Evolutionary conservation across 768 basidiomycete species (phyloP), one percentile per base, ranked within the genome.

Genomic region (Suillus decipiens): DNA sequence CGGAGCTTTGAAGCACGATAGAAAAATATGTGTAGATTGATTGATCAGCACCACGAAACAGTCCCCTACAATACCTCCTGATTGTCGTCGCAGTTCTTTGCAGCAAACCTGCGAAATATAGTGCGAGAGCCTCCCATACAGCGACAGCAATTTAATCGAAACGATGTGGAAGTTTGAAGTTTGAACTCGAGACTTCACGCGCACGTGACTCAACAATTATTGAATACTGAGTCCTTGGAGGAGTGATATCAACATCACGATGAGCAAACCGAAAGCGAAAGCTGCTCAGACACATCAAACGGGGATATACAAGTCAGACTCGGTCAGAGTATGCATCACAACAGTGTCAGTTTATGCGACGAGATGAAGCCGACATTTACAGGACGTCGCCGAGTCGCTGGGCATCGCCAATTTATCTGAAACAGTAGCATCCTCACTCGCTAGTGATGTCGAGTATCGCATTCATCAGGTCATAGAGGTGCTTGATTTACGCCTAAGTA

Each of bases 401-500:
- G 88, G 88, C 64, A 87, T 99, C 61, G 78, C 87, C 15, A 88
- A 76, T 54, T 76, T 99, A 47, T 80, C 92, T 2, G 93, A 96
- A 59, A 72, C 82, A 3, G 91, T 97, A 31, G 91, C 94, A 5
- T 88, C 88, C 5, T 83, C 92, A 0, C 82, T 99, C 31, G 95
- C 97, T 0, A 95, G 93, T 69, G 97, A 99, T 79, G 94, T 98
- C 47, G 97, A 99, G 72, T 98, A 98, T 77, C 83, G 97, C 63
- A 85, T 98, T 72, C 94, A 96, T 75, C 93, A 99, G 73, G 90
- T 99, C 47, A 84, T 96, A 68, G 93, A 97, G 85, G 94, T 93
- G 66, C 48, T 80, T 7, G 3, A 5, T 57, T 39, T 70, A 22
- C 42, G 60, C 8, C 34, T 33, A 5, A 31, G 15, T 1, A 17